Conservation (phyloP, 495 filamentous ascomycete species). For the Podospora comata region DNA sequence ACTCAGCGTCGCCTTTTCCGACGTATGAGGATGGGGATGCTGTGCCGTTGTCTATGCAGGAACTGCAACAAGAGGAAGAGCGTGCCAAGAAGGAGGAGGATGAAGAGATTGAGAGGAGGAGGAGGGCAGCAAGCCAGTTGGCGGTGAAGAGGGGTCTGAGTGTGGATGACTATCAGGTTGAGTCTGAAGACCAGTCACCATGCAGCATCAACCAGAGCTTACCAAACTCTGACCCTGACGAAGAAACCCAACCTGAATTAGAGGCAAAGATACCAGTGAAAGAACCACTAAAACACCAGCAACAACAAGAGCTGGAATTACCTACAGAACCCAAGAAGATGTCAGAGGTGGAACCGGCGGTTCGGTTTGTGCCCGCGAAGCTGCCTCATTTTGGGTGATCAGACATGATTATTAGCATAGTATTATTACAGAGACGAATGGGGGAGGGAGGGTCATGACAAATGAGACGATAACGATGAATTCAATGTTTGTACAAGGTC, state of each 20-base stretch:
- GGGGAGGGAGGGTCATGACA: neutral
- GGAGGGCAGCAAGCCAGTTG: slow-evolving; percentile 67
- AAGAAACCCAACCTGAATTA: slow-evolving; percentile 1
- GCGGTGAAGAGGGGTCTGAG: slow-evolving; percentile 67
- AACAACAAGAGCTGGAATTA: neutral
- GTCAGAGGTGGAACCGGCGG: neutral
- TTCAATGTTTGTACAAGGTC: too few species aligned
- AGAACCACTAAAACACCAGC: neutral
- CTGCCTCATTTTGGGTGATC: slow-evolving; percentile 34
- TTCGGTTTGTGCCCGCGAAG: slow-evolving; percentile 33
- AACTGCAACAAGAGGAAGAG: slow-evolving; percentile 76
- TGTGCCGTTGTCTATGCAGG: slow-evolving; percentile 56
- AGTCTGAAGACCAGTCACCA: slow-evolving; percentile 9
- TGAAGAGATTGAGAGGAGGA: slow-evolving; percentile 62
- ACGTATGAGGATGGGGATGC: slow-evolving; percentile 25
- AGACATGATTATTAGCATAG: neutral
- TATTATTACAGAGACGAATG: neutral
- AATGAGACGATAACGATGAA: too few species aligned
- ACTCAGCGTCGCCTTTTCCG: slow-evolving; percentile 32
- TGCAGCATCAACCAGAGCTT: slow-evolving; percentile 9
- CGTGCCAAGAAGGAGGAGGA: slow-evolving; percentile 65
- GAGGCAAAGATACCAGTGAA: slow-evolving; percentile 20
- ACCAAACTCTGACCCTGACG: neutral
- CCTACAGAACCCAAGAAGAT: neutral
- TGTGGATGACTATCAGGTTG: slow-evolving; percentile 32